Base-by-base conservation (phyloP, 2,329 filamentous ascomycete genomes). In the Hypomyces rosellus region DNA sequence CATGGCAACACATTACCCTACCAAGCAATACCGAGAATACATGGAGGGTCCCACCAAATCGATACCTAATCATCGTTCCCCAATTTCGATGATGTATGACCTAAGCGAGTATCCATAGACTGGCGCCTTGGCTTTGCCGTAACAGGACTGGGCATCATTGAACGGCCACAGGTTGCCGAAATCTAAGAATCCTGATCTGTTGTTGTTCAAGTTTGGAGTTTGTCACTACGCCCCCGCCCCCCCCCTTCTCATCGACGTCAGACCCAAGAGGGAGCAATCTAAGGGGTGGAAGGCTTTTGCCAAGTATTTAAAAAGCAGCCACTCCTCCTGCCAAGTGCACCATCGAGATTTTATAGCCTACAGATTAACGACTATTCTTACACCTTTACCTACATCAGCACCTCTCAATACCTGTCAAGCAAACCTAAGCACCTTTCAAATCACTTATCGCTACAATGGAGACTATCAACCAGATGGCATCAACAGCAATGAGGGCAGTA, bases 401-500 rank as follows among this genome's bases (percentile, higher is more conserved):
- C 8, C 25, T 11, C 3, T 30, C 25, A 30, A 8, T 30, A 30
- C 25, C 25, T 8, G 25, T 8, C 25, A 30, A 30, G 25, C 8
- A 30, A 30, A 30, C 25, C 25, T 6, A 30, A 30, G 9, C 25
- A 30, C 25, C 6, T 30, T 30, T 30, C 9, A 7, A 7, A 11
- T 11, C 9, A 30, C 25, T 11, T 11, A 18, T 39, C 47, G 16
- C 22, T 57, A 71, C 22, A 42, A 87, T 88, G 83, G 84, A 88
- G 53, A 78, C 81, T 34, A 72, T 88, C 59, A 83, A 72, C 66
- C 79, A 74, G 64, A 69, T 81, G 47, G 74, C 65, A 14, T 62
- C 62, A 2, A 65, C 68, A 5, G 72, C 70, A 38, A 67, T 64
- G 46, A 72, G 67, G 50, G 69, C 64, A 33, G 69, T 75, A 50